Percentiles rank a stretch among this genome's conserved stretches.
phyloP scores from a whole-genome alignment of 495 filamentous ascomycete genomes.

The Jackrogersella multiformis region DNA sequence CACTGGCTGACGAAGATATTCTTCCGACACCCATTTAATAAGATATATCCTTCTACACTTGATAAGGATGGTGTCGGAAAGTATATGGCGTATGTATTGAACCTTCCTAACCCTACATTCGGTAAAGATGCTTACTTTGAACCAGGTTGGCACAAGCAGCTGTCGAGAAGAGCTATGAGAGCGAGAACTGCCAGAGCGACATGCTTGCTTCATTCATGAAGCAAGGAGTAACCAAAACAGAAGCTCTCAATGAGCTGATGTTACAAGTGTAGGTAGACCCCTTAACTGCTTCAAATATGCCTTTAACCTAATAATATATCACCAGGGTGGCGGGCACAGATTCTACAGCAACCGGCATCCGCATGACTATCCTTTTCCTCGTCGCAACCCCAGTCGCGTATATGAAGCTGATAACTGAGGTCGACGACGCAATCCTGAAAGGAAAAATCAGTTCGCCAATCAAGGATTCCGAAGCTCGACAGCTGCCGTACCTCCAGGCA shows the following conservation, averaged over 20 bases:
- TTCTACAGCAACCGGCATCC: constrained; percentile 67
- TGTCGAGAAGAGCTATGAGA: constrained; percentile 43
- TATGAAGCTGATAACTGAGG: constrained; percentile 64
- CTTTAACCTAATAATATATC: constrained; percentile 4
- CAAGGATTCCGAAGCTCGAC: constrained; percentile 50
- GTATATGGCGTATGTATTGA: constrained; percentile 26
- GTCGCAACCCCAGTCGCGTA: constrained; percentile 58
- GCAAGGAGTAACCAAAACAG: constrained; percentile 50
- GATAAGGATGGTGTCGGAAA: constrained; percentile 29
- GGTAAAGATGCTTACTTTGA: background rate
- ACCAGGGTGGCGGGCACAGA: constrained; percentile 65
- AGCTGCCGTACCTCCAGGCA: constrained; percentile 58
- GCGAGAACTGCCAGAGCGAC: constrained; percentile 42
- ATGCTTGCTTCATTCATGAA: constrained; percentile 57
- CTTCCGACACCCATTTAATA: constrained; percentile 32
- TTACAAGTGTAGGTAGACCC: constrained; percentile 50
- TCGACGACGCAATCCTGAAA: constrained; percentile 52
- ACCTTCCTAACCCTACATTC: background rate
- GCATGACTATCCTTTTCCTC: constrained; percentile 63
- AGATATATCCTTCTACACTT: constrained; percentile 20
- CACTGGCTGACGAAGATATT: constrained; percentile 38
- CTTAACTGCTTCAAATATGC: background rate
- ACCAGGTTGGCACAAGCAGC: constrained; percentile 49
- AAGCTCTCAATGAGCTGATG: constrained; percentile 53
- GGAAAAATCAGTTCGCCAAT: constrained; percentile 45